Base-by-base conservation (phyloP, 2,329 filamentous ascomycete genomes). In the Aspergillus sp. region DNA sequence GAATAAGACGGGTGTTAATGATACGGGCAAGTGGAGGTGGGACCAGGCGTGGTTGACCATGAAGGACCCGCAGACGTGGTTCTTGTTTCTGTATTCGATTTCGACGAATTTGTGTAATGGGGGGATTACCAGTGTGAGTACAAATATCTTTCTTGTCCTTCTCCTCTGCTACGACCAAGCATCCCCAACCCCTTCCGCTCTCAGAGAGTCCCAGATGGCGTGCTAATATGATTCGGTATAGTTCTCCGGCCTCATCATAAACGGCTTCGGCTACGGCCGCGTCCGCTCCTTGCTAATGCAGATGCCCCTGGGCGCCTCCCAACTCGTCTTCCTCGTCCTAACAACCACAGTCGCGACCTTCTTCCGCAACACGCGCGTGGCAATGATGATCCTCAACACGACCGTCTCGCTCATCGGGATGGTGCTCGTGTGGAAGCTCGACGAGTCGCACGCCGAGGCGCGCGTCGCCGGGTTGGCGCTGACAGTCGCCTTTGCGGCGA, bases 1-100 rank as follows among this genome's bases (percentile, higher is more conserved):
- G 11, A 86, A 86, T 66, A 77, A 80, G 34, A 80, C 83, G 56
- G 84, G 84, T 7, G 80, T 86, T 46, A 83, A 85, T 71, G 85
- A 85, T 64, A 74, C 75, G 1, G 77, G 82, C 13, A 64, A 65
- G 1, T 83, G 81, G 69, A 76, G 76, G 59, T 73, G 67, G 71
- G 73, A 77, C 54, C 81, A 82, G 67, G 77, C 80, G 6, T 74
- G 74, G 64, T 60, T 70, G 61, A 69, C 69, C 1, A 50, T 73
- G 9, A 69, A 68, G 11, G 72, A 74, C 52, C 72, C 71, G 7
- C 72, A 74, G 54, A 73, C 72, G 9, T 76, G 74, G 74, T 65
- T 73, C 31, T 55, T 76, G 4, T 72, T 75, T 2, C 19, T 74
- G 6, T 76, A 75, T 43, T 74, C 66, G 0, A 65, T 76, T 4